These are phyloP conservation scores for Oryza meyeriana DNA, from an alignment of 176 grass and related monocot genomes.

Conservation along the genomic window DNA sequence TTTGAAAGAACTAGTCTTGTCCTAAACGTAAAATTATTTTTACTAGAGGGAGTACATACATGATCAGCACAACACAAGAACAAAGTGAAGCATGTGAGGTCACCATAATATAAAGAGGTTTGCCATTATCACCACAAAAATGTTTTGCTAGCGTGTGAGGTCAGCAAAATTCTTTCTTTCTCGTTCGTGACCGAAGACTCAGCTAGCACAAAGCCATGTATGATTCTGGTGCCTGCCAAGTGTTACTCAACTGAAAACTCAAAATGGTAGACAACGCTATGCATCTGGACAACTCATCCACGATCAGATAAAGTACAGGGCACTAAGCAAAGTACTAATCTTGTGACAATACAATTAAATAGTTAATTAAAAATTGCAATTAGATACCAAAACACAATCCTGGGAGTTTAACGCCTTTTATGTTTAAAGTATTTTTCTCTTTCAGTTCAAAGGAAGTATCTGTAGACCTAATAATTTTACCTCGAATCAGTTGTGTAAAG, in stretches of 20 bases:
- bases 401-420: neutral
- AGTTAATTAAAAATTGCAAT: too few species aligned
- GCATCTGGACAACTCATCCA: neutral
- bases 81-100: too few species aligned
- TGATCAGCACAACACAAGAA: too few species aligned
- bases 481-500: too few species aligned
- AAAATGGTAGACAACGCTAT: neutral
- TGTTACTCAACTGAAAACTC: slow-evolving; percentile 17
- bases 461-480: too few species aligned
- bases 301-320: neutral
- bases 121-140: too few species aligned
- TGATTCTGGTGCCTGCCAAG: slow-evolving; percentile 13
- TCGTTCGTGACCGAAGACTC: slow-evolving; percentile 29
- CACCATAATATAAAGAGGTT: too few species aligned
- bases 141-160: neutral
- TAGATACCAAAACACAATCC: neutral
- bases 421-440: too few species aligned
- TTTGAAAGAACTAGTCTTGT: too few species aligned
- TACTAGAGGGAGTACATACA: too few species aligned
- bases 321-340: slow-evolving; percentile 12
- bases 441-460: neutral
- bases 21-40: too few species aligned
- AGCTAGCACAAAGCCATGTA: slow-evolving; percentile 12
- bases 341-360: neutral
- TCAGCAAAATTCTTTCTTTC: neutral